Base-by-base conservation (phyloP, 768 basidiomycete genomes). In the Russula brevipes region DNA sequence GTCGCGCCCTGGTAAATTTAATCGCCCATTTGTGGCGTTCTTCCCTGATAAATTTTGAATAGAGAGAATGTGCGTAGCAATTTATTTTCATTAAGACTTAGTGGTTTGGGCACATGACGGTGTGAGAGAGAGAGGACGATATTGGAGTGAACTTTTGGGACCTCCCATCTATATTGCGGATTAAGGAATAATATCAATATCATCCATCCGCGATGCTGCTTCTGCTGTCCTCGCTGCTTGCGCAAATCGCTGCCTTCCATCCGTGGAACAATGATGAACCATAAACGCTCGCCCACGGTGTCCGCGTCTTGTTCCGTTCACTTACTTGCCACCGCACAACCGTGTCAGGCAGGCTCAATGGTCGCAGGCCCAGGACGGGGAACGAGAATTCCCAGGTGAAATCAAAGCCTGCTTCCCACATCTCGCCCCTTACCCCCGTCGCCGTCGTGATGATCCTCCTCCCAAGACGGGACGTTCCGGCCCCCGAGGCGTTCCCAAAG, bases 1-100 rank as follows among this genome's bases (percentile, higher is more conserved):
- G 59, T 57, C 33, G 14, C 31, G 12, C n/a, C 45, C 41, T 44
- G 11, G 6, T 30, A 41, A 52, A 44, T 44, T 30, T 44, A 24
- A 52, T 12, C 8, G 4, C 9, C 51, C 51, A 59, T 52, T 60
- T 60, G 59, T 60, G 59, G 51, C 52, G 52, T 30, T 14, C 19
- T 2, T 35, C 51, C n/a, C 24, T 35, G 17, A 17, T 52, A 35
- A 39, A 54, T 9, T 39, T 46, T 19, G 30, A 4, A 44, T 36
- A 46, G 35, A 44, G 33, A 4, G 14, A 24, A 17, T 33, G 12
- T 2, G 31, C 7, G 54, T 8, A 33, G n/a, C 16, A 35, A 24
- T 53, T 35, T 45, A 30, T 24, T 45, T 51, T 59, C 24, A 51
- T 30, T 31, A 49, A 49, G 33, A 12, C 46, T 38, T 24, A 57